phyloP scores from a whole-genome alignment of 176 grass and related monocot genomes.

The Thinopyrum elongatum region DNA sequence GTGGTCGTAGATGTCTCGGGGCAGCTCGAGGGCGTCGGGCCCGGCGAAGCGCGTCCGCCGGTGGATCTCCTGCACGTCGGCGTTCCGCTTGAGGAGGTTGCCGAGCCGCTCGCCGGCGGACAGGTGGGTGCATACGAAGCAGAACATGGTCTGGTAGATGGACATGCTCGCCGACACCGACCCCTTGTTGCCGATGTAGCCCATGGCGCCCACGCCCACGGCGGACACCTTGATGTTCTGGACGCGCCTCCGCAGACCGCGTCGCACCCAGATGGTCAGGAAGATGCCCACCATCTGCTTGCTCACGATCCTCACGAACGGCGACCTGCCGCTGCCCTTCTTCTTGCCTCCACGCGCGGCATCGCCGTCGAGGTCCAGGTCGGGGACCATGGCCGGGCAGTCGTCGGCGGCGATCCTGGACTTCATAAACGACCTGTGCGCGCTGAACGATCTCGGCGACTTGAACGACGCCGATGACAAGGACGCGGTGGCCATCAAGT shows the following conservation, averaged over 20 bases:
- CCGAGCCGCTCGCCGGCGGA: constrained; percentile 63
- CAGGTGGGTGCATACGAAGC: constrained; percentile 83
- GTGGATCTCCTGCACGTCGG: constrained; percentile 89
- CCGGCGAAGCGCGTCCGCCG: background rate
- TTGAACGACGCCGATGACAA: constrained; percentile 31
- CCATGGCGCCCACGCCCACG: constrained; percentile 92
- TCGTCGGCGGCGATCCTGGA: constrained; percentile 23
- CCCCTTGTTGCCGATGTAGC: constrained; percentile 94
- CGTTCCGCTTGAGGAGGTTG: constrained; percentile 62
- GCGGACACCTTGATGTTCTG: constrained; percentile 88
- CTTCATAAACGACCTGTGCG: constrained; percentile 32
- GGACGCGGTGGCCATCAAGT: constrained; percentile 40
- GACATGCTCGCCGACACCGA: constrained; percentile 93
- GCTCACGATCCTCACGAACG: constrained; percentile 81
- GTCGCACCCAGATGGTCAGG: constrained; percentile 70
- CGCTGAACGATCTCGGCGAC: constrained; percentile 38
- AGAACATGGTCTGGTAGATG: constrained; percentile 89
- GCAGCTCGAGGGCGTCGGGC: background rate
- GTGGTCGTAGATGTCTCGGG: constrained; percentile 71
- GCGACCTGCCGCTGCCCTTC: constrained; percentile 23
- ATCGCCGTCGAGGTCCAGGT: constrained; percentile 25
- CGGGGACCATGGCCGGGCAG: constrained; percentile 29
- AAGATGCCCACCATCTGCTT: constrained; percentile 93
- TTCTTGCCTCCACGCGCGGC: constrained; percentile 16
- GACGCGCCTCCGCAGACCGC: constrained; percentile 61